Base-by-base conservation (phyloP, 768 basidiomycete species). In the Mycena rosella region DNA sequence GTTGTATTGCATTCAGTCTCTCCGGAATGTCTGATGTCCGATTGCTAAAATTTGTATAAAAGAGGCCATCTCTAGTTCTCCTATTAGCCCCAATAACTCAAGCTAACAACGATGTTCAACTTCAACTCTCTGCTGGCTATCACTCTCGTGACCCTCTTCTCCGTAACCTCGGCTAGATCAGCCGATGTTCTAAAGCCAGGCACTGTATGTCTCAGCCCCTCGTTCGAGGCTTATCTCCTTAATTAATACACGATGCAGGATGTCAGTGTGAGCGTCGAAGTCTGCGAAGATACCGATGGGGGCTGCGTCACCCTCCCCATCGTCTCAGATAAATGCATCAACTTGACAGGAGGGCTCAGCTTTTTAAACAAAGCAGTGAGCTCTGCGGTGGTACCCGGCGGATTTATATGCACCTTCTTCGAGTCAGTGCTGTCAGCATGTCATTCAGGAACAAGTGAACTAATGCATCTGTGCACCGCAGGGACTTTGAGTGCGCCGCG, bases 51-150 rank as follows among this genome's bases (percentile, higher is more conserved):
- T n/a, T n/a, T n/a, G n/a, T n/a, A n/a, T n/a, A n/a, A n/a, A n/a
- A n/a, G n/a, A n/a, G n/a, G n/a, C n/a, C n/a, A n/a, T n/a, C n/a
- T n/a, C n/a, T n/a, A n/a, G n/a, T n/a, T n/a, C n/a, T n/a, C n/a
- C n/a, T n/a, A n/a, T n/a, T n/a, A n/a, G n/a, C n/a, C n/a, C n/a
- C n/a, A n/a, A n/a, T n/a, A n/a, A n/a, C n/a, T n/a, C n/a, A n/a
- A n/a, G n/a, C n/a, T n/a, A n/a, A n/a, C 30, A 53, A 30, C 52
- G 36, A 53, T 53, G 52, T 17, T 53, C 52, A 53, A 53, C 52
- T 53, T 34, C 52, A 53, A 53, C 30, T 53, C 52, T 36, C 36
- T 53, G 7, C 34, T 53, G 32, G 52, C 52, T 53, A 36, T 53
- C 52, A 53, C 30, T 53, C 30, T 34, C 30, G 20, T 36, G 15